Base-by-base conservation (phyloP, 805 yeast species). In the Candida alai region DNA sequence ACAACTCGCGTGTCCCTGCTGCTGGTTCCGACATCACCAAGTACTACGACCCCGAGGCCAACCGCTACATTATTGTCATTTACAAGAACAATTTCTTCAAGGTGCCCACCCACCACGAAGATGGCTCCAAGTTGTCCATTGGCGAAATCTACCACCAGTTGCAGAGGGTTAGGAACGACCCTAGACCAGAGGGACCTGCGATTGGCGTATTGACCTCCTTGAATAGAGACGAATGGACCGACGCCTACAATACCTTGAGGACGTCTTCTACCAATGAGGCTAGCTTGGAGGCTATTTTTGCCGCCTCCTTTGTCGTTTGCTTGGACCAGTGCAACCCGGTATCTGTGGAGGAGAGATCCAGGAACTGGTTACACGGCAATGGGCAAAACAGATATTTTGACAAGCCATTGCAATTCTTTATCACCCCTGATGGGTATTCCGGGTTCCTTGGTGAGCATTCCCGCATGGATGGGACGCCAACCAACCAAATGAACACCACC, bases 361-460 rank as follows among this genome's bases (percentile, higher is more conserved):
- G 78, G 54, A 80, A 76, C 58, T 75, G 78, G 54, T 90, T 97
- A 97, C 95, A 87, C 63, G 97, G 97, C n/a, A 76, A 87, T 61
- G 96, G 97, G 36, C 62, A 68, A 48, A 90, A 93, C 70, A 74
- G 98, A 51, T 90, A 74, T 68, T 90, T 74, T 58, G 97, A 90
- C 68, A 90, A 90, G 68, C 90, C 96, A 4, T 66, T 84, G 40
- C 93, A 90, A 67, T 80, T 86, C 57, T 74, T 88, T 47, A 78
- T 90, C 35, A 68, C 84, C 40, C 80, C 76, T 42, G 88, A 87
- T 59, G 96, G 93, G 40, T 71, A 78, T 43, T 85, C 96, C 6
- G 97, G 97, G 1, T 90, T 89, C 66, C 63, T 88, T 54, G 97
- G 95, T 42, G 98, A 90, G 67, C 98, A 90, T 68, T 87, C 97